Percentiles rank a stretch among this genome's conserved stretches.
phyloP scores from a whole-genome alignment of 495 filamentous ascomycete genomes.

The Aspergillus bertholletiae region DNA sequence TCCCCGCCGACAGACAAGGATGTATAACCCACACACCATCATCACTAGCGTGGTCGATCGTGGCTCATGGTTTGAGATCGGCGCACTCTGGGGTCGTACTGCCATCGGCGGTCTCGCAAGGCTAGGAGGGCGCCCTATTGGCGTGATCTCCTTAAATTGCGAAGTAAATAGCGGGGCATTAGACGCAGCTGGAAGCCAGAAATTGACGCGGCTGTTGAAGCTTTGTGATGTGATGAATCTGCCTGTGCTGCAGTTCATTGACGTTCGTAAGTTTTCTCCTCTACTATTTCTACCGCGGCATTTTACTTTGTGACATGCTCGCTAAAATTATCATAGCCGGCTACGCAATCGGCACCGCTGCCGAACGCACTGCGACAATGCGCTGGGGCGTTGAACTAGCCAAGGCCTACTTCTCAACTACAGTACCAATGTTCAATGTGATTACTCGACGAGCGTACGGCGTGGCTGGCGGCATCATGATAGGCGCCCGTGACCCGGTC shows the following conservation, averaged over 20 bases:
- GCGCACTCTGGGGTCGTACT: constrained; percentile 57
- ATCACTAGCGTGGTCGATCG: constrained; percentile 53
- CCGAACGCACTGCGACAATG: constrained; percentile 61
- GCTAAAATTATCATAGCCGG: constrained; percentile 36
- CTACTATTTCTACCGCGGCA: not conserved
- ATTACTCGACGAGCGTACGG: constrained; percentile 55
- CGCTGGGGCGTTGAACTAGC: constrained; percentile 57
- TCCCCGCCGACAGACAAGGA: constrained; percentile 52
- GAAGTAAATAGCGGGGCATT: constrained; percentile 59
- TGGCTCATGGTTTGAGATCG: constrained; percentile 60
- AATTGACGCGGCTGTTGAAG: constrained; percentile 55
- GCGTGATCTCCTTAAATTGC: constrained; percentile 54
- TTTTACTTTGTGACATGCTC: not conserved
- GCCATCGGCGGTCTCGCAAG: constrained; percentile 57
- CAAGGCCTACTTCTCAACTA: constrained; percentile 57
- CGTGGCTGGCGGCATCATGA: constrained; percentile 60
- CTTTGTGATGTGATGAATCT: constrained; percentile 63
- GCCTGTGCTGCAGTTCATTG: constrained; percentile 59
- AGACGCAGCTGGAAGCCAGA: constrained; percentile 57
- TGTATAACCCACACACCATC: constrained; percentile 57
- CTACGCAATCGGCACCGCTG: constrained; percentile 59
- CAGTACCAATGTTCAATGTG: constrained; percentile 57
- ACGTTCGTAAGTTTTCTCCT: constrained; percentile 42
- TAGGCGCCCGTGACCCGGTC: constrained; percentile 54
- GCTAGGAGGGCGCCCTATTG: constrained; percentile 52